phyloP scores from a whole-genome alignment of 805 yeast genomes.

The Priceomyces melissophilus region DNA sequence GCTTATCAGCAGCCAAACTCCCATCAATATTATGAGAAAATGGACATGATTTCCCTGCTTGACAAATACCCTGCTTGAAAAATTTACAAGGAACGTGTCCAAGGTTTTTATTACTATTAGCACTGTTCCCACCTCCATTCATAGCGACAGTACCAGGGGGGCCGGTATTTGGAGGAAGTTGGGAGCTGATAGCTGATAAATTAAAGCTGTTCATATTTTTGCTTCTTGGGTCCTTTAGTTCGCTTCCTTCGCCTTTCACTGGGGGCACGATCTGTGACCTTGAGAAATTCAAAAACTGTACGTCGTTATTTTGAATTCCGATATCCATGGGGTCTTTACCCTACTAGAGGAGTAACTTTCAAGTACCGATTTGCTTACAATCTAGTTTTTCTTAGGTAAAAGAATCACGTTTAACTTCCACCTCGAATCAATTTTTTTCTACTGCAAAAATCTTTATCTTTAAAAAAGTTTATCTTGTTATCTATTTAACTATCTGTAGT shows the following conservation, averaged over 20 bases:
- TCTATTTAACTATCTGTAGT: too few relatives aligned
- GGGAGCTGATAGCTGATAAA: conserved; percentile 13
- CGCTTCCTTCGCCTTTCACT: neutral
- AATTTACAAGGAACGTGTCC: conserved; percentile 97
- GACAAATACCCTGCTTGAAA: conserved; percentile 88
- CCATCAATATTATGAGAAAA: conserved; percentile 75
- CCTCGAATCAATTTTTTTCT: too few relatives aligned
- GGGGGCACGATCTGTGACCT: conserved; percentile 1
- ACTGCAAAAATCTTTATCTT: too few relatives aligned
- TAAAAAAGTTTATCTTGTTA: too few relatives aligned
- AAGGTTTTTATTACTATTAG: conserved; percentile 44
- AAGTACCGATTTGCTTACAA: too few relatives aligned
- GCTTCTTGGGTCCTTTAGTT: conserved; percentile 5
- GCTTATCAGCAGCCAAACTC: conserved; percentile 46
- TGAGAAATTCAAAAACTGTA: conserved; percentile 3
- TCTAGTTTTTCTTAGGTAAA: too few relatives aligned
- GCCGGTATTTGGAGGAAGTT: conserved; percentile 36
- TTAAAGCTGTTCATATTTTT: conserved; percentile 13
- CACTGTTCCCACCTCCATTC: conserved; percentile 8
- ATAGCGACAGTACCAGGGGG: conserved; percentile 28
- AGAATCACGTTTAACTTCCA: too few relatives aligned
- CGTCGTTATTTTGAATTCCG: conserved; percentile 3
- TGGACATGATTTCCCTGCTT: conserved; percentile 90
- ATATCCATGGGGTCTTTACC: conserved; percentile 3
- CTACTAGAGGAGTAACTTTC: neutral